Evolutionary conservation across 345 rosid species (phyloP).

Genomic region (Salix brachista): DNA sequence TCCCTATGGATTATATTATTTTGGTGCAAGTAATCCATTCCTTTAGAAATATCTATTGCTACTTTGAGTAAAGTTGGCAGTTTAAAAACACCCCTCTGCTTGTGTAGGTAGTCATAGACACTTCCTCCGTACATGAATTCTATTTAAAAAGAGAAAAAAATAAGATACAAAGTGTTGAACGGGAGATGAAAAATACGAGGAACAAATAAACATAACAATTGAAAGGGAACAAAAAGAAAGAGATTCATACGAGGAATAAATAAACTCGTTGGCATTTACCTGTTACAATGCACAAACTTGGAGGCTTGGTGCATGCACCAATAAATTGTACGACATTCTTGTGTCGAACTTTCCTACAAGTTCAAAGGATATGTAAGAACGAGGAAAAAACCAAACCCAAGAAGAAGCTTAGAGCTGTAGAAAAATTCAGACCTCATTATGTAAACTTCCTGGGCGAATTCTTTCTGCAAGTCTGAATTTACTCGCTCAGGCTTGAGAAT

Average conservation of each 20-base stretch:
- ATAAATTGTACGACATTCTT: slow-evolving; percentile 96
- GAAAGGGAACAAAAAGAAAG: background rate
- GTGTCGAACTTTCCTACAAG: slow-evolving; percentile 86
- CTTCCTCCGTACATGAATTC: slow-evolving; percentile 98
- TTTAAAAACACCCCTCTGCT: slow-evolving; percentile 84
- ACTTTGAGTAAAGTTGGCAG: slow-evolving; percentile 83
- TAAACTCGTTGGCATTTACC: slow-evolving; percentile 39
- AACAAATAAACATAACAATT: background rate
- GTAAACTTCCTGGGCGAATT: slow-evolving; percentile 94
- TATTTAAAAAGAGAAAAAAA: slow-evolving; percentile 17
- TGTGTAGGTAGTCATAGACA: slow-evolving; percentile 96
- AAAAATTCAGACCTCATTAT: slow-evolving; percentile 74
- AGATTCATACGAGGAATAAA: background rate
- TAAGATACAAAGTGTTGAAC: background rate
- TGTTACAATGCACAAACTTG: slow-evolving; percentile 83
- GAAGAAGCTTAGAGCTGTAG: background rate
- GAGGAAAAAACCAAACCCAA: background rate
- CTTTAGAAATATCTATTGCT: slow-evolving; percentile 91
- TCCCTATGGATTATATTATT: slow-evolving; percentile 95
- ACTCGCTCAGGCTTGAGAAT: slow-evolving; percentile 87
- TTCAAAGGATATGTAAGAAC: slow-evolving; percentile 10
- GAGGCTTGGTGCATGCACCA: slow-evolving; percentile 97
- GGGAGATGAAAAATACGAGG: background rate
- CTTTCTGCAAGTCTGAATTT: slow-evolving; percentile 76
- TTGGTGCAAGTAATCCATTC: slow-evolving; percentile 97